These are phyloP conservation scores for Diophrys appendiculata DNA, from an alignment of 73 alveolate genomes.

Conservation along the genomic window DNA sequence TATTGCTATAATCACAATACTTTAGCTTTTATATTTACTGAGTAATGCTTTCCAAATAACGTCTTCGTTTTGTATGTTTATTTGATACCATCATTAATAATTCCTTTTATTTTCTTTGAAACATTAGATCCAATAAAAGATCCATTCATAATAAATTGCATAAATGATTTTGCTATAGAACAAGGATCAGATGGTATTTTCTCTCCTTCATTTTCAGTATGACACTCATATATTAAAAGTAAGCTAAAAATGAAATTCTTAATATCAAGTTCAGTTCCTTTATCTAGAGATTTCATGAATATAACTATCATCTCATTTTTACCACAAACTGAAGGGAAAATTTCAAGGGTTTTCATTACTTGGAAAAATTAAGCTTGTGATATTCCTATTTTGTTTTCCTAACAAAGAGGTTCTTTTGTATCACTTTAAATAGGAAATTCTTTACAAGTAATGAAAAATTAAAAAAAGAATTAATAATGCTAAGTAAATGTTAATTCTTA, in stretches of 20 bases:
- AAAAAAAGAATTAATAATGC: slow-evolving; percentile 1
- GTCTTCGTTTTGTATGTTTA: slow-evolving; percentile 18
- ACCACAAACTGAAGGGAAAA: slow-evolving; percentile 21
- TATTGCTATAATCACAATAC: slow-evolving; percentile 35
- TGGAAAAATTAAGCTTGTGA: slow-evolving; percentile 10
- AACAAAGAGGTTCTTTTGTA: neutral
- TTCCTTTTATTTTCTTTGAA: slow-evolving; percentile 23
- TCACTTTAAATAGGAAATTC: slow-evolving; percentile 24
- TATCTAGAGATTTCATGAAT: slow-evolving; percentile 11
- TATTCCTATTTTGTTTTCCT: slow-evolving; percentile 12
- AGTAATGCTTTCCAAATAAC: slow-evolving; percentile 40
- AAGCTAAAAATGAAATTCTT: too few relatives aligned
- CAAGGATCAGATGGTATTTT: too few relatives aligned
- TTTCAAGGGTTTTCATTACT: slow-evolving; percentile 21
- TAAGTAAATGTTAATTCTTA: slow-evolving; percentile 10
- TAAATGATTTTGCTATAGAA: slow-evolving; percentile 26
- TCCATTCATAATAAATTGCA: slow-evolving; percentile 10
- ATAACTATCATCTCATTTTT: slow-evolving; percentile 31
- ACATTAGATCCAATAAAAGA: slow-evolving; percentile 21
- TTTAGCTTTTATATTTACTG: slow-evolving; percentile 36
- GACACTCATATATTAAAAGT: too few relatives aligned
- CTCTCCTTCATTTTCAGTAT: too few relatives aligned
- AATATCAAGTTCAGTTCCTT: slow-evolving; percentile 8
- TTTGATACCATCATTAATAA: slow-evolving; percentile 13
- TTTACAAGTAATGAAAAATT: slow-evolving; percentile 12